Base-by-base conservation (phyloP, 2,329 filamentous ascomycete genomes). In the Sphaceloma murrayae region DNA sequence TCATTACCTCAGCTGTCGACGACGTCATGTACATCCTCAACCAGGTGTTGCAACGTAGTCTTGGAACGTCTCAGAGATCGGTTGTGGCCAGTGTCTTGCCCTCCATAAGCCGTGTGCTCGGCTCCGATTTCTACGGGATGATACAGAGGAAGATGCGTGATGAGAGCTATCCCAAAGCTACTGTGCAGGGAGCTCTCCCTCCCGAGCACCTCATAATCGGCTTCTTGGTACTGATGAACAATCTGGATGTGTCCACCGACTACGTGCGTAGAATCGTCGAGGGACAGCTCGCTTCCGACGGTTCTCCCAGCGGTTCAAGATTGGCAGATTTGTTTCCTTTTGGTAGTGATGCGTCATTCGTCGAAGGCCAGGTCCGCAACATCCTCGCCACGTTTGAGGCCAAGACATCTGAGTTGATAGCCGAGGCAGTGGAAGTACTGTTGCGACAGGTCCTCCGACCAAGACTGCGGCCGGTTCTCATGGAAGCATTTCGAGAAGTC, bases 11-110 rank as follows among this genome's bases (percentile, higher is more conserved):
- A 2, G 88, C 89, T 0, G 88, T 98, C 6, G 91, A 98, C 67
- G 91, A 95, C 65, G 87, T 96, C 57, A 96, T 98, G 89, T 98
- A 96, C 64, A 95, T 98, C 54, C 85, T 94, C 59, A 94, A 93
- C 59, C 82, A 89, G 40, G 83, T 96, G 24, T 72, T 96, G 5
- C 82, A 93, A 51, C 81, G 89, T 52, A 84, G 86, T 0, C 70
- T 96, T 16, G 82, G 85, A 0, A 96, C 93, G 0, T 85, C 84
- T 2, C 88, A 95, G 59, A 73, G 80, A 52, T 73, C 80, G 13
- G 79, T 94, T 3, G 75, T 94, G 16, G 77, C 77, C 31, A 84
- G 77, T 46, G 83, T 94, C 5, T 67, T 95, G 18, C 82, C 87
- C 2, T 82, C 80, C 0, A 70, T 96, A 4, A 77, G 82, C 13